phyloP scores from a whole-genome alignment of 208 protist species.

The Crithidia brevicula region DNA sequence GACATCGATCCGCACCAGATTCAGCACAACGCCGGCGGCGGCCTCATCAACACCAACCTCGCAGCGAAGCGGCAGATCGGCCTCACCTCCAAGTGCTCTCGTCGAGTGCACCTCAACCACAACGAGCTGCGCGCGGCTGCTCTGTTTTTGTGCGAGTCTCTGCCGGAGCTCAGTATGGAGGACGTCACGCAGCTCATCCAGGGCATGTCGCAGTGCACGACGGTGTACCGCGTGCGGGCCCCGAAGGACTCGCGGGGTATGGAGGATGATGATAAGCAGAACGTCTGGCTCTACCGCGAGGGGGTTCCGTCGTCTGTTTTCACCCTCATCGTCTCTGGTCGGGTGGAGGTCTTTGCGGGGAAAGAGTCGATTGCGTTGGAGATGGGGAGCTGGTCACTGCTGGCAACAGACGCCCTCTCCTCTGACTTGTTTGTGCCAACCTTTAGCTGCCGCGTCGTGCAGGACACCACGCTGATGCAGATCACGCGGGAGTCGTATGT shows the following conservation, averaged over 20 bases:
- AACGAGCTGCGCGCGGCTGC: constrained; percentile 87
- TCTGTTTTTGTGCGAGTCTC: constrained; percentile 82
- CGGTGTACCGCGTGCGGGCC: constrained; percentile 75
- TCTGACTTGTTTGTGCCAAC: constrained; percentile 70
- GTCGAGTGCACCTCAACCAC: constrained; percentile 73
- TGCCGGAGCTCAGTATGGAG: constrained; percentile 75
- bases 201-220: constrained; percentile 59
- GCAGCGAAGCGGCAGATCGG: constrained; percentile 71
- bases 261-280: constrained; percentile 78
- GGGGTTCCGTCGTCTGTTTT: constrained; percentile 81
- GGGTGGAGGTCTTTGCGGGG: constrained; percentile 87
- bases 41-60: constrained; percentile 10
- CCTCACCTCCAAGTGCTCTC: constrained; percentile 76
- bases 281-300: constrained; percentile 91
- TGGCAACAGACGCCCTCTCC: constrained; percentile 72
- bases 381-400: constrained; percentile 84
- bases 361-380: constrained; percentile 84
- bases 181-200: constrained; percentile 53
- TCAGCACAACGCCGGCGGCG: constrained; percentile 12
- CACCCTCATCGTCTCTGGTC: constrained; percentile 85
- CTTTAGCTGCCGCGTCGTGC: constrained; percentile 90
- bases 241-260: constrained; percentile 81
- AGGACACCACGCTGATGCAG: constrained; percentile 84
- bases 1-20: constrained; percentile 74
- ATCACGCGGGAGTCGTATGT: constrained; percentile 73